phyloP scores from a whole-genome alignment of 2,329 filamentous ascomycete genomes.

The Hyphodiscus sp. region DNA sequence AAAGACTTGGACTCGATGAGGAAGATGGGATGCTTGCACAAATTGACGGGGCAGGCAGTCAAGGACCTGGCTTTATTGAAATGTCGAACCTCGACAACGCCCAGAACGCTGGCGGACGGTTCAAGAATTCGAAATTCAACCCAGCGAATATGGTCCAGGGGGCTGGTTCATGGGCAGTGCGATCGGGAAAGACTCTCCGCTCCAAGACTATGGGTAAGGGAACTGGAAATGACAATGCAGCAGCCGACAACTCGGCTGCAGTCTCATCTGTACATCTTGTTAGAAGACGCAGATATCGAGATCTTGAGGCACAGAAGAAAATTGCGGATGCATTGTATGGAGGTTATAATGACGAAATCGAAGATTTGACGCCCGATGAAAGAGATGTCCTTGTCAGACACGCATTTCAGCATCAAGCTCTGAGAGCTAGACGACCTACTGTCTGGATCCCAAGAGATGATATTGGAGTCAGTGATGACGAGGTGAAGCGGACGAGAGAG shows the following conservation, averaged over 20 bases:
- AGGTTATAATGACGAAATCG: slow-evolving; percentile 85
- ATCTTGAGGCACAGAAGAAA: slow-evolving; percentile 63
- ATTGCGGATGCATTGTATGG: slow-evolving; percentile 80
- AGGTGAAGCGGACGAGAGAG: slow-evolving; percentile 72
- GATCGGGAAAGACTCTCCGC: slow-evolving; percentile 25
- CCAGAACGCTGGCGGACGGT: neutral
- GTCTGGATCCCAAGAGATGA: slow-evolving; percentile 94
- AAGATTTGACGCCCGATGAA: slow-evolving; percentile 86
- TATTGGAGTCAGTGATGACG: slow-evolving; percentile 84
- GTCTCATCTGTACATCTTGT: slow-evolving; percentile 14
- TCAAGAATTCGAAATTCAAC: slow-evolving; percentile 23
- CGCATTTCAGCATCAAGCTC: slow-evolving; percentile 84
- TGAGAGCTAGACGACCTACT: slow-evolving; percentile 76
- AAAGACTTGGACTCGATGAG: slow-evolving; percentile 56
- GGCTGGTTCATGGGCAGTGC: slow-evolving; percentile 24
- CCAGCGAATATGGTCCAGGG: slow-evolving; percentile 24
- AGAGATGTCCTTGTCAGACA: slow-evolving; percentile 78
- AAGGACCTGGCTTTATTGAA: slow-evolving; percentile 30
- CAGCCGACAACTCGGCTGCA: slow-evolving; percentile 13
- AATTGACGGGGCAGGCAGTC: slow-evolving; percentile 22
- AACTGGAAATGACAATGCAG: slow-evolving; percentile 38
- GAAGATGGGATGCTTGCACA: slow-evolving; percentile 38
- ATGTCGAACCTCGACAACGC: slow-evolving; percentile 40
- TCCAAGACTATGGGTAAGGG: slow-evolving; percentile 41
- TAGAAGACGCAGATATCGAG: slow-evolving; percentile 44